Evolutionary conservation across 345 rosid species (phyloP).

Genomic region (Atalantia buxifolia): DNA sequence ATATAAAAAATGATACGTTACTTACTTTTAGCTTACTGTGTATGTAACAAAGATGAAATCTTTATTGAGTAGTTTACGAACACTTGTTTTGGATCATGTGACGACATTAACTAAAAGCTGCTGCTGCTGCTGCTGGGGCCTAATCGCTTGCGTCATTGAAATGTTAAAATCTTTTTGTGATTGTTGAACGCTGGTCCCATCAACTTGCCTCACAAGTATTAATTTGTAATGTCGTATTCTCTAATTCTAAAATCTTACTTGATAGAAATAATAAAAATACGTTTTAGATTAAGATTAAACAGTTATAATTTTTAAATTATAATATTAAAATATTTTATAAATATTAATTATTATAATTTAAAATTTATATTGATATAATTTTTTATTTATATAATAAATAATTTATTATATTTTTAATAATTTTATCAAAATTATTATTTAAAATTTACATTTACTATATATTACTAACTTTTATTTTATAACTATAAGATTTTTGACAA

Average conservation of each 20-base stretch:
- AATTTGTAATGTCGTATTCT: not conserved
- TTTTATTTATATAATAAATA: too few species aligned
- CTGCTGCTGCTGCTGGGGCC: not conserved
- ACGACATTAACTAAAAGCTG: not conserved
- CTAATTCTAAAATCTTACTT: not conserved
- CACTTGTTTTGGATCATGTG: conserved; percentile 27
- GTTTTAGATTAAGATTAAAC: too few species aligned
- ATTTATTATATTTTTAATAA: too few species aligned
- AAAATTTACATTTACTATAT: too few species aligned
- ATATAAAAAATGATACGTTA: not conserved
- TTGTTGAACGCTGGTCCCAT: not conserved
- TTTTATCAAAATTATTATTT: too few species aligned
- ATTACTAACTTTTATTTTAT: too few species aligned
- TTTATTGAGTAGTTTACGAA: not conserved
- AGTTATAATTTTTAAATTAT: too few species aligned
- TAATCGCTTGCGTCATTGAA: not conserved
- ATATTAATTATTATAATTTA: too few species aligned
- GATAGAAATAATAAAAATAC: too few species aligned
- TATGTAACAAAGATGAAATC: not conserved
- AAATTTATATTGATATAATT: too few species aligned
- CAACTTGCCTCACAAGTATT: not conserved
- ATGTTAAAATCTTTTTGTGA: not conserved
- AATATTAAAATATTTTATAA: too few species aligned
- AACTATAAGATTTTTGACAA: too few species aligned
- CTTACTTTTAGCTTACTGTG: not conserved